Conservation (phyloP, 2,329 filamentous ascomycete species). For the Diaporthe citri region DNA sequence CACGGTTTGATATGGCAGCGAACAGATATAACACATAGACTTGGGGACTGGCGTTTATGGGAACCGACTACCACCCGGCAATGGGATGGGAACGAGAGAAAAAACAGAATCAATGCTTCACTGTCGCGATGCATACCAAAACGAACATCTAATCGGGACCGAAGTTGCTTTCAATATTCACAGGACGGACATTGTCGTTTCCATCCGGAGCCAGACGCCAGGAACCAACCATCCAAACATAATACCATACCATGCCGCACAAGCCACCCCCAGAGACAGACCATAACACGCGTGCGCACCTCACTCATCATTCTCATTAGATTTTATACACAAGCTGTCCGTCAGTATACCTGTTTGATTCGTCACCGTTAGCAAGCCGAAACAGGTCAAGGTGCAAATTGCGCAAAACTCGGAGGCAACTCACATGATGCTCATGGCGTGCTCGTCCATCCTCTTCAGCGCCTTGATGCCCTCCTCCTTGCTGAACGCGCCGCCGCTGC, state of each 20-base stretch:
- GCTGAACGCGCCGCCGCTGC: slow-evolving; percentile 72
- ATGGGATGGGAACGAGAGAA: not conserved
- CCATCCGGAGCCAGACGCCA: slow-evolving; percentile 28
- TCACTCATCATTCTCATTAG: slow-evolving; percentile 50
- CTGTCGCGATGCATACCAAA: not conserved
- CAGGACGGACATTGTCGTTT: not conserved
- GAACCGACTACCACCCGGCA: not conserved
- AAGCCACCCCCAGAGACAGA: slow-evolving; percentile 5
- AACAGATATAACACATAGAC: not conserved
- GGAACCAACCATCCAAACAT: slow-evolving; percentile 26
- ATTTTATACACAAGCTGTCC: slow-evolving; percentile 80
- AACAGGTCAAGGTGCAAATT: slow-evolving; percentile 8
- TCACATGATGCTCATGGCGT: slow-evolving; percentile 89
- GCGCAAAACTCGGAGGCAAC: slow-evolving; percentile 47
- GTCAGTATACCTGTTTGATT: slow-evolving; percentile 63
- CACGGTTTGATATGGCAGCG: slow-evolving; percentile 13
- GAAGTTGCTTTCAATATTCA: slow-evolving; percentile 12
- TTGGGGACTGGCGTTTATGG: slow-evolving; percentile 16
- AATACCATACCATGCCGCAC: not conserved
- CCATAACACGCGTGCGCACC: not conserved
- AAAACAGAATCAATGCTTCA: not conserved
- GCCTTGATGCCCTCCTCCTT: slow-evolving; percentile 81
- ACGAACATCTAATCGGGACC: not conserved
- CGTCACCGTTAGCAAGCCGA: slow-evolving; percentile 37
- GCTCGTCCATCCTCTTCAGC: slow-evolving; percentile 81